Evolutionary conservation across 169 alveolate genomes (phyloP).

Genomic region (Amoebophrya sp.): DNA sequence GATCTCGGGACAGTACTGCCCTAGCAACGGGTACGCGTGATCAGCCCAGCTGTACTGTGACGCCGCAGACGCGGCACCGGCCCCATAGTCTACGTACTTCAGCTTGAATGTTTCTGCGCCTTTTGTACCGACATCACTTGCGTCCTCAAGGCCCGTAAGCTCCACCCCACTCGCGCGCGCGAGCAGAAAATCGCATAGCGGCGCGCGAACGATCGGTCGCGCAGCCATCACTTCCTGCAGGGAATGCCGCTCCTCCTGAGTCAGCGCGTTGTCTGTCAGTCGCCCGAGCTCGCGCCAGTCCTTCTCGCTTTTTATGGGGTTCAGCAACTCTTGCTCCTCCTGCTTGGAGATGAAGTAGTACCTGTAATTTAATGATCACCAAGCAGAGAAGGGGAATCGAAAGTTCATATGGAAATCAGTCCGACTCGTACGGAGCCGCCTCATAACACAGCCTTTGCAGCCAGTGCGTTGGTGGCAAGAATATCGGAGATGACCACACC

Average conservation of each 20-base stretch:
- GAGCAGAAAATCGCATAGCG: background rate
- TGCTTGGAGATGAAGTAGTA: background rate
- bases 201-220: background rate
- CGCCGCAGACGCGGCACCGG: background rate
- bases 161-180: too few relatives aligned
- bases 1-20: background rate
- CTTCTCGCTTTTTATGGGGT: background rate
- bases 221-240: background rate
- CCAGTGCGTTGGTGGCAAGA: too few relatives aligned
- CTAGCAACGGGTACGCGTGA: background rate
- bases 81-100: too few relatives aligned
- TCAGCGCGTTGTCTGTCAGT: background rate
- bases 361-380: background rate
- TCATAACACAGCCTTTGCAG: too few relatives aligned
- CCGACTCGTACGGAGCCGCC: too few relatives aligned
- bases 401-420: too few relatives aligned
- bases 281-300: background rate
- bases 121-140: too few relatives aligned
- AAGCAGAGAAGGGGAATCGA: too few relatives aligned
- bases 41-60: background rate
- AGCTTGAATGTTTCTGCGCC: too few relatives aligned
- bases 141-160: too few relatives aligned
- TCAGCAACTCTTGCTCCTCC: conserved; percentile 6
- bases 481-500: too few relatives aligned
- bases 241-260: background rate